Evolutionary conservation across 1,139 yeast species (phyloP).

Genomic region (Barnettozyma hawaiiensis): DNA sequence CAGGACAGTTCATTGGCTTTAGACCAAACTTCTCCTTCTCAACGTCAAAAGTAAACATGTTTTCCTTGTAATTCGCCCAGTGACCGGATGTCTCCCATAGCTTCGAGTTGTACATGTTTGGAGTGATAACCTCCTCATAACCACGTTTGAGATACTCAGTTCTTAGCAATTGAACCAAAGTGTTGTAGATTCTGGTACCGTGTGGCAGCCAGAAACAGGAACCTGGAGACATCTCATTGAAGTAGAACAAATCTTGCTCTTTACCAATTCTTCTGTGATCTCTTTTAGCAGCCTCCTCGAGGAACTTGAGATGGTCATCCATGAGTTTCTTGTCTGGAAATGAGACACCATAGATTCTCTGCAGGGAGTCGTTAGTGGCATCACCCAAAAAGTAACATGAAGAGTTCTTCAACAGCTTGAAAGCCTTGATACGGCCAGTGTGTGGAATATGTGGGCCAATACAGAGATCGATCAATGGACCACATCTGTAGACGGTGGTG

Average conservation of each 20-base stretch:
- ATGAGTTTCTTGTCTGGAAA: constrained; percentile 97
- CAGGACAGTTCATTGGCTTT: constrained; percentile 99
- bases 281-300: constrained; percentile 95
- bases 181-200: constrained; percentile 92
- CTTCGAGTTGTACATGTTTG: constrained; percentile 93
- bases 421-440: constrained; percentile 93
- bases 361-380: constrained; percentile 86
- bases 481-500: constrained; percentile 96
- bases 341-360: constrained; percentile 95
- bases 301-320: constrained; percentile 92
- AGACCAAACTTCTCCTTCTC: constrained; percentile 86
- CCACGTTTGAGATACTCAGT: constrained; percentile 85
- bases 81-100: constrained; percentile 98
- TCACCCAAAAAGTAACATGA: constrained; percentile 97
- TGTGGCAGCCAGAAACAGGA: constrained; percentile 97
- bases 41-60: constrained; percentile 94
- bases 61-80: constrained; percentile 95
- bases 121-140: constrained; percentile 95
- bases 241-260: constrained; percentile 93
- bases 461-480: constrained; percentile 95
- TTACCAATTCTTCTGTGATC: constrained; percentile 96
- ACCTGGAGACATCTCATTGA: constrained; percentile 97
- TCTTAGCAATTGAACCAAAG: constrained; percentile 72
- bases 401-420: constrained; percentile 91
- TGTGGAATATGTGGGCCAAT: constrained; percentile 98